These are phyloP conservation scores for Coniella lustricola DNA, from an alignment of 2,329 filamentous ascomycete species.

Conservation along the genomic window DNA sequence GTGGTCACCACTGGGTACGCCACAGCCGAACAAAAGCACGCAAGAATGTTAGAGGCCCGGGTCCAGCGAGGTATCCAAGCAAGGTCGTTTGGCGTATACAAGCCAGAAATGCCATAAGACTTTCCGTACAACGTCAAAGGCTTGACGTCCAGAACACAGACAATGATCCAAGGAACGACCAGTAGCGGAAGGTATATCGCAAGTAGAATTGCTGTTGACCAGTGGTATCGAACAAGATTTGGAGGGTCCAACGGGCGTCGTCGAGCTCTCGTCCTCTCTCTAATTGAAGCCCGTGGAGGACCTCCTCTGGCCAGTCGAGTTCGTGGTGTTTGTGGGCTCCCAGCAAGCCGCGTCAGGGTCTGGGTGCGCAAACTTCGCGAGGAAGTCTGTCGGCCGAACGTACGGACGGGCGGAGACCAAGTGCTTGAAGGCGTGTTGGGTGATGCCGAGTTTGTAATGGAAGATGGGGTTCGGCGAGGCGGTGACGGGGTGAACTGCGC, in stretches of 20 bases:
- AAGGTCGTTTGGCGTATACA: constrained; percentile 1
- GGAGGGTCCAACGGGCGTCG: not conserved
- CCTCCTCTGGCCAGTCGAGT: constrained; percentile 3
- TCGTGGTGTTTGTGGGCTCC: not conserved
- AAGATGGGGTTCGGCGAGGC: constrained; percentile 4
- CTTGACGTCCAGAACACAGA: constrained; percentile 3
- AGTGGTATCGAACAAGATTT: constrained; percentile 4
- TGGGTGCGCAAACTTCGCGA: not conserved
- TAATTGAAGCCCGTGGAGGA: not conserved
- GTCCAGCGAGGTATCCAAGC: constrained; percentile 3
- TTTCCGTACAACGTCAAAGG: constrained; percentile 2
- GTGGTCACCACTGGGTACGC: not conserved
- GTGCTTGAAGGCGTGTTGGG: not conserved
- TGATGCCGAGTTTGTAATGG: not conserved
- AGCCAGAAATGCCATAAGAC: not conserved
- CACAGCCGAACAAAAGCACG: not conserved
- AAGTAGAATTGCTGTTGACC: not conserved
- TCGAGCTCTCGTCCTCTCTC: not conserved
- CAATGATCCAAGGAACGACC: constrained; percentile 1
- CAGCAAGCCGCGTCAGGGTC: constrained; percentile 1
- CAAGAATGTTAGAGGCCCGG: constrained; percentile 3
- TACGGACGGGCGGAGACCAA: not conserved
- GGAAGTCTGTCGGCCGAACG: not conserved
- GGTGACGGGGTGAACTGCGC: not conserved
- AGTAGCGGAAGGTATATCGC: not conserved